These are phyloP conservation scores for Penicillium psychrosexuale DNA, from an alignment of 2,329 filamentous ascomycete species.

Conservation along the genomic window DNA sequence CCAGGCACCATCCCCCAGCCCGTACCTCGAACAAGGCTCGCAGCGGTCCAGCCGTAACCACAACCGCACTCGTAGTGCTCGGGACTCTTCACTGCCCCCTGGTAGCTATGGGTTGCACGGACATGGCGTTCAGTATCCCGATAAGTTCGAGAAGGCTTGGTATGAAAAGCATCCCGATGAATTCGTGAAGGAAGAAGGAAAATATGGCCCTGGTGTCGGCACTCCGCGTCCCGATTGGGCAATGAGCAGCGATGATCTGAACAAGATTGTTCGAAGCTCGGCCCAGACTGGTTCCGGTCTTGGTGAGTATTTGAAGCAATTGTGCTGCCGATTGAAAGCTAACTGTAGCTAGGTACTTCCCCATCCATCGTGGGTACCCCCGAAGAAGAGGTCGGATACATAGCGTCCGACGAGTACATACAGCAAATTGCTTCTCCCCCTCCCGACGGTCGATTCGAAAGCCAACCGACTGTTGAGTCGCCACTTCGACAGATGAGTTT, in stretches of 20 bases:
- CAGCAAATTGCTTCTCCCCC: slow-evolving; percentile 69
- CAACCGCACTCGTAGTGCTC: slow-evolving; percentile 67
- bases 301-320: slow-evolving; percentile 44
- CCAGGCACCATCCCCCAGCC: slow-evolving; percentile 84
- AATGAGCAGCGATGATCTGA: slow-evolving; percentile 83
- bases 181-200: slow-evolving; percentile 68
- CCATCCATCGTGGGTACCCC: slow-evolving; percentile 68
- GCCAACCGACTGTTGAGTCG: slow-evolving; percentile 50
- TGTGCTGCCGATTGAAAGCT: slow-evolving; percentile 2
- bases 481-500: slow-evolving; percentile 52
- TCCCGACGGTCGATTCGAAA: slow-evolving; percentile 43
- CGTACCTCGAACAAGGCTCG: slow-evolving; percentile 48
- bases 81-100: slow-evolving; percentile 69
- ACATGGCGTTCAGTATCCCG: slow-evolving; percentile 70
- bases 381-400: slow-evolving; percentile 85
- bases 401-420: slow-evolving; percentile 79
- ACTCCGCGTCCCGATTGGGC: slow-evolving; percentile 70
- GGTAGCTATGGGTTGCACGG: slow-evolving; percentile 93
- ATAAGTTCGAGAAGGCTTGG: slow-evolving; percentile 87
- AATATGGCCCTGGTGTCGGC: slow-evolving; percentile 58
- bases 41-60: slow-evolving; percentile 56
- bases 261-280: slow-evolving; percentile 79
- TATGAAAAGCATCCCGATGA: slow-evolving; percentile 88
- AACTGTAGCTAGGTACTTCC: slow-evolving; percentile 56
- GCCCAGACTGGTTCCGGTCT: slow-evolving; percentile 50